phyloP scores from a whole-genome alignment of 306 rosid genomes.

The Cicer arietinum region DNA sequence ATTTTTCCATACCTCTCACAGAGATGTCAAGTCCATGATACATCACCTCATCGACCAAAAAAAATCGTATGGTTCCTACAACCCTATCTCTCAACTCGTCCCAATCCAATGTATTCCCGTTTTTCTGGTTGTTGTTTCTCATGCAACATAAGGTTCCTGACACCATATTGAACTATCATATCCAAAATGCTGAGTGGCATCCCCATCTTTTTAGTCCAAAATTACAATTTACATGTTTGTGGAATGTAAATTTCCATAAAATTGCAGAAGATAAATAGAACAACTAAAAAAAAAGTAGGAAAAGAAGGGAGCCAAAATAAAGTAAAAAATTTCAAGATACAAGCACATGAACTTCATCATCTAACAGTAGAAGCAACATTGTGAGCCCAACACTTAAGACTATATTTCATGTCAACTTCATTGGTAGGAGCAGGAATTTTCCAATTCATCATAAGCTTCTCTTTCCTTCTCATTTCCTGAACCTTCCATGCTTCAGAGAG shows the following conservation, averaged over 20 bases:
- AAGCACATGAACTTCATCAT: conserved; percentile 48
- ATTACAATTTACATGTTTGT: conserved; percentile 21
- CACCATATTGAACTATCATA: conserved; percentile 3
- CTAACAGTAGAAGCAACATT: conserved; percentile 79
- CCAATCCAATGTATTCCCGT: neutral
- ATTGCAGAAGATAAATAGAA: neutral
- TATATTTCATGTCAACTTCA: conserved; percentile 72
- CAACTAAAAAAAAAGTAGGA: neutral
- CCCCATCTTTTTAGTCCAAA: conserved; percentile 3
- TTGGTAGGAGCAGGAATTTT: conserved; percentile 60
- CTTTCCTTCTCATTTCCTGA: conserved; percentile 53
- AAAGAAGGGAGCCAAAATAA: neutral
- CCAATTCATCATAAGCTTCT: conserved; percentile 68
- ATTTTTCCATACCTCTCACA: neutral
- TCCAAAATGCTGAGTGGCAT: conserved; percentile 22
- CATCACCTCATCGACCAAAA: neutral
- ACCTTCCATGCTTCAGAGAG: conserved; percentile 89
- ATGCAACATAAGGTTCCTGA: conserved; percentile 11
- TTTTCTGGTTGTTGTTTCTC: neutral
- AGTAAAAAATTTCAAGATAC: neutral
- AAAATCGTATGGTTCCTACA: neutral
- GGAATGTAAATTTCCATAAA: conserved; percentile 31
- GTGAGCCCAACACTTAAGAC: conserved; percentile 84
- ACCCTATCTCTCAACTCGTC: neutral
- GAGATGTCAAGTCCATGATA: neutral